Evolutionary conservation across 306 rosid species (phyloP).

Genomic region (Lathyrus aphaca): DNA sequence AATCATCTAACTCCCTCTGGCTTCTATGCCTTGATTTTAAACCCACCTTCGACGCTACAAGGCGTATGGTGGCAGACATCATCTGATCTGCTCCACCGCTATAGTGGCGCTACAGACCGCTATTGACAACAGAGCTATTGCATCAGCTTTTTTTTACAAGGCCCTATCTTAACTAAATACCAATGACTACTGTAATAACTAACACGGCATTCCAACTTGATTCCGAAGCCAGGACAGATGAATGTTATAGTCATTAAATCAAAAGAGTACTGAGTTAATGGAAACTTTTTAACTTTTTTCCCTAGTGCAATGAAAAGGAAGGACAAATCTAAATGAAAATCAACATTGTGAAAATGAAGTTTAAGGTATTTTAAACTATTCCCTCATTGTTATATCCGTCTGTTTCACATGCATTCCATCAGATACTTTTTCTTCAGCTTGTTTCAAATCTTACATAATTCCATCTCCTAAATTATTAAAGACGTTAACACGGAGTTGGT

Average conservation of each 20-base stretch:
- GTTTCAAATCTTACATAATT: conserved; percentile 13
- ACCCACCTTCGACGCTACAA: too few species aligned
- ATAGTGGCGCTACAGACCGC: too few species aligned
- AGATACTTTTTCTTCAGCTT: background rate
- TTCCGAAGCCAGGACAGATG: background rate
- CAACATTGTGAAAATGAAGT: conserved; percentile 12
- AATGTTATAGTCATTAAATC: background rate
- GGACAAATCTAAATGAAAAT: conserved; percentile 7
- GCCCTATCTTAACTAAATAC: background rate
- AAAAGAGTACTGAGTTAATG: conserved; percentile 1
- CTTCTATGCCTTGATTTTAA: background rate
- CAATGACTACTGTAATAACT: background rate
- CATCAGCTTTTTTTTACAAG: background rate
- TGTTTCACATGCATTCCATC: conserved; percentile 7
- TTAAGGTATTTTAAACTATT: conserved; percentile 3
- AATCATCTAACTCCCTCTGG: conserved; percentile 2
- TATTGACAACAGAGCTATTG: background rate
- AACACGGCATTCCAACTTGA: background rate
- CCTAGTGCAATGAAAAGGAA: background rate
- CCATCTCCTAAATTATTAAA: conserved; percentile 10
- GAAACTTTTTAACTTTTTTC: background rate
- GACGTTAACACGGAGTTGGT: background rate
- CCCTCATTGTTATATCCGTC: background rate
- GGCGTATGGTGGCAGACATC: too few species aligned
- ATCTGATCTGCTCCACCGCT: too few species aligned